Percentiles rank a stretch among this genome's conserved stretches.
phyloP scores from a whole-genome alignment of 441 rosid genomes.

The Theobroma grandiflorum region DNA sequence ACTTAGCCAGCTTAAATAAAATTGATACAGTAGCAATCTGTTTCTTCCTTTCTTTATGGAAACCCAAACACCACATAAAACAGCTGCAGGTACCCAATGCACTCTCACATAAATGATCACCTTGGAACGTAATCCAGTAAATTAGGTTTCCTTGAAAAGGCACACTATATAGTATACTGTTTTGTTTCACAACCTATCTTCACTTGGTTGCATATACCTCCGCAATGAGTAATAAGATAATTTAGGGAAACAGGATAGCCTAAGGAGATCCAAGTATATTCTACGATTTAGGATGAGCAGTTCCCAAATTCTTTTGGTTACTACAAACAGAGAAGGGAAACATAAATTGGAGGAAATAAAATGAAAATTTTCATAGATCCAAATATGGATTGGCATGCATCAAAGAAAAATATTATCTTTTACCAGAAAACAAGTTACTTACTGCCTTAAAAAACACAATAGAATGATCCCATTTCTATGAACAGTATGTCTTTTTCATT shows the following conservation, averaged over 20 bases:
- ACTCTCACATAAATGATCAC: not conserved
- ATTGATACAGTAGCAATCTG: not conserved
- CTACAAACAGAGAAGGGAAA: not conserved
- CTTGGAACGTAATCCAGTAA: not conserved
- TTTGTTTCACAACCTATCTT: not conserved
- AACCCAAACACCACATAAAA: constrained; percentile 2
- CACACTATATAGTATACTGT: not conserved
- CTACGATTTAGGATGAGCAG: not conserved
- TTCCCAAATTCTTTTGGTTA: constrained; percentile 11
- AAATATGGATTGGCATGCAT: not conserved
- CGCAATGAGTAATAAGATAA: not conserved
- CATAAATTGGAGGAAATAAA: not conserved
- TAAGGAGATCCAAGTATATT: not conserved
- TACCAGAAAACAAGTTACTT: not conserved
- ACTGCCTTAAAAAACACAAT: not conserved
- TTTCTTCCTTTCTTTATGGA: not conserved
- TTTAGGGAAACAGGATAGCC: not conserved
- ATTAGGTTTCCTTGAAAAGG: not conserved
- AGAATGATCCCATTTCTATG: constrained; percentile 9
- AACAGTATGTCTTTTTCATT: not conserved
- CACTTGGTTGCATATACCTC: not conserved
- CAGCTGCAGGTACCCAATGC: not conserved
- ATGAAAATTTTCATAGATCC: not conserved
- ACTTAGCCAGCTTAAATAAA: not conserved
- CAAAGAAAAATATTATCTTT: constrained; percentile 20